Evolutionary conservation across 179 eudicot genomes (phyloP).

Genomic region (Spergularia azorica): DNA sequence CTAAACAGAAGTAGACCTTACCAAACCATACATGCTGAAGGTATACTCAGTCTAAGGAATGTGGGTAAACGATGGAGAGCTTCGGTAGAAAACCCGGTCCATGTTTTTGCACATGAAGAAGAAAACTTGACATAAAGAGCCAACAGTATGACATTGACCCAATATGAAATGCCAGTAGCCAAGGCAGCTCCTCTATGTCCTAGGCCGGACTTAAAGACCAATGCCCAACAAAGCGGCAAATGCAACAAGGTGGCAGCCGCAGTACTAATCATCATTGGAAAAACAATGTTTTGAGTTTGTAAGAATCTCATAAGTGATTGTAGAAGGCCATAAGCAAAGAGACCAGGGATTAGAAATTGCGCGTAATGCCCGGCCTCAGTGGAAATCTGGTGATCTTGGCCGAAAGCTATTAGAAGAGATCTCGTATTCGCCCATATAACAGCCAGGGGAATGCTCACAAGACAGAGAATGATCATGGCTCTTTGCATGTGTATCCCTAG

Average conservation of each 20-base stretch:
- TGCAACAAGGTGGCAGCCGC: conserved; percentile 54
- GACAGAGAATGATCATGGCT: conserved; percentile 56
- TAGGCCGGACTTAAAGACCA: conserved; percentile 66
- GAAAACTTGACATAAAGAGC: conserved; percentile 69
- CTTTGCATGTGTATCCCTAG: conserved; percentile 75
- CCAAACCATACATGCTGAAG: conserved; percentile 91
- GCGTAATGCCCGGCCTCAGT: conserved; percentile 59
- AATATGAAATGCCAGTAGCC: conserved; percentile 64
- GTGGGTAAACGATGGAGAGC: conserved; percentile 42
- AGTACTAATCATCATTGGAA: conserved; percentile 71
- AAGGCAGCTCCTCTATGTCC: conserved; percentile 74
- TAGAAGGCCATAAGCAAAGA: conserved; percentile 64
- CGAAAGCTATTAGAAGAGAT: conserved; percentile 48
- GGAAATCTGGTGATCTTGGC: conserved; percentile 67
- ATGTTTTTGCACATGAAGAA: conserved; percentile 56
- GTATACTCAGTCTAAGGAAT: conserved; percentile 68
- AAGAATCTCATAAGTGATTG: conserved; percentile 59
- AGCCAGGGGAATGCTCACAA: conserved; percentile 63
- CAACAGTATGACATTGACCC: conserved; percentile 61
- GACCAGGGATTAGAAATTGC: conserved; percentile 58
- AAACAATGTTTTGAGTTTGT: conserved; percentile 69
- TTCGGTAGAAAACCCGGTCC: conserved; percentile 74
- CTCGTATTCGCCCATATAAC: conserved; percentile 68
- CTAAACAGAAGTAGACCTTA: conserved; percentile 18
- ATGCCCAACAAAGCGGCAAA: conserved; percentile 54